phyloP scores from a whole-genome alignment of 169 alveolate genomes.

The Cryptosporidium muris region DNA sequence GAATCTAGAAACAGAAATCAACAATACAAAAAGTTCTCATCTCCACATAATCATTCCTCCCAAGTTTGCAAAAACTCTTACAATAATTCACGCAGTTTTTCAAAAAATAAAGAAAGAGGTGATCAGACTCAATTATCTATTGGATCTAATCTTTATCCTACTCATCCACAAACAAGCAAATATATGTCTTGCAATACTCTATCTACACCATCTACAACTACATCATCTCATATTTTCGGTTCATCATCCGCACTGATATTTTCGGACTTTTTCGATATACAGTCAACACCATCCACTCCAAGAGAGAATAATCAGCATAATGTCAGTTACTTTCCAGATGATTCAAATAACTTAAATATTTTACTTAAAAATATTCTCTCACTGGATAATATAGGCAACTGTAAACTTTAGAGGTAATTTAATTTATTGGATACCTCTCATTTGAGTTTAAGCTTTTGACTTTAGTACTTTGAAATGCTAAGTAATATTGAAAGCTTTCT shows the following conservation, averaged over 20 bases:
- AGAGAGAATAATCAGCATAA: constrained; percentile 33
- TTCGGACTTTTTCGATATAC: constrained; percentile 61
- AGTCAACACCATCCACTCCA: constrained; percentile 52
- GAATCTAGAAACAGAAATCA: too few species aligned
- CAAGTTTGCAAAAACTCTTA: constrained; percentile 6
- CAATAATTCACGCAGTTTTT: neutral
- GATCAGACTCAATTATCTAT: neutral
- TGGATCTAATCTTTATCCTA: neutral
- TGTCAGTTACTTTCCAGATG: constrained; percentile 35
- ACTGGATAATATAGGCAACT: neutral
- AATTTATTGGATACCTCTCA: too few species aligned
- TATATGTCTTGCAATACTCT: neutral
- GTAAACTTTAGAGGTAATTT: too few species aligned
- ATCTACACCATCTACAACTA: neutral
- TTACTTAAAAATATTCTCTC: constrained; percentile 52
- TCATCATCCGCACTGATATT: constrained; percentile 11
- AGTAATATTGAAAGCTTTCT: too few species aligned
- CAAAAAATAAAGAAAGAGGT: neutral
- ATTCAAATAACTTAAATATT: constrained; percentile 55
- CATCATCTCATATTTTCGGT: neutral
- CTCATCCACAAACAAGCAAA: neutral
- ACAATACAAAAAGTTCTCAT: neutral
- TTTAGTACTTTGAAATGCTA: too few species aligned
- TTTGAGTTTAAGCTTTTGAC: too few species aligned
- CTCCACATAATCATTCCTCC: constrained; percentile 17